phyloP scores from a whole-genome alignment of 352 stramenopile species.

The Globisporangium nunn region DNA sequence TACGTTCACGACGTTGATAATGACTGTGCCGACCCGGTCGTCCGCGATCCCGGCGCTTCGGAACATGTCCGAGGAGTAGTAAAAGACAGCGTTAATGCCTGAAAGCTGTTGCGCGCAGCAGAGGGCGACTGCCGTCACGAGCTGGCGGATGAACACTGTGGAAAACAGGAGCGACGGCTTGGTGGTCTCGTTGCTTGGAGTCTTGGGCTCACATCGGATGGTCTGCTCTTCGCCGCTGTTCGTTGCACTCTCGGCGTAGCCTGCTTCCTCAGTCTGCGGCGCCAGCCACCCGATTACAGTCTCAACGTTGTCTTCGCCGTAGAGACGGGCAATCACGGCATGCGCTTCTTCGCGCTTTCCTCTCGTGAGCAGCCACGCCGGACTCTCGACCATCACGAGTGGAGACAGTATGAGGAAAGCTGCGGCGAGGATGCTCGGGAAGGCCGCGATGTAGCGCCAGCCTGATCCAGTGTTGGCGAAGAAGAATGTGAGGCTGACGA shows the following conservation, averaged over 20 bases:
- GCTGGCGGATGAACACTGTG: slow-evolving; percentile 27
- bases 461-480: slow-evolving; percentile 36
- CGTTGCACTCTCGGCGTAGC: not conserved
- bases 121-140: slow-evolving; percentile 33
- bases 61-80: slow-evolving; percentile 45
- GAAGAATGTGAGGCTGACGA: slow-evolving; percentile 46
- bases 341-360: slow-evolving; percentile 21
- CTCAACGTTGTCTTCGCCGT: slow-evolving; percentile 21
- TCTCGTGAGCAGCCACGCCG: slow-evolving; percentile 30
- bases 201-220: not conserved
- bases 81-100: slow-evolving; percentile 52
- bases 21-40: slow-evolving; percentile 30
- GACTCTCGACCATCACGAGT: slow-evolving; percentile 30
- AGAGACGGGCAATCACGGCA: slow-evolving; percentile 21
- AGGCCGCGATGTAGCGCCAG: slow-evolving; percentile 34
- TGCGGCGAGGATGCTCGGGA: slow-evolving; percentile 24
- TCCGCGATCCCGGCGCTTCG: slow-evolving; percentile 26
- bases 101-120: slow-evolving; percentile 42
- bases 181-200: not conserved
- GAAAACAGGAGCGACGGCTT: slow-evolving; percentile 25
- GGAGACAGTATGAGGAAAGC: slow-evolving; percentile 20
- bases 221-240: not conserved
- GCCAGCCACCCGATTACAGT: slow-evolving; percentile 23
- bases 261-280: slow-evolving; percentile 10
- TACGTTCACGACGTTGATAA: slow-evolving; percentile 40